Evolutionary conservation across 2,329 filamentous ascomycete species (phyloP), one percentile per base, ranked within the genome.

Genomic region (Fusarium pseudonygamai): DNA sequence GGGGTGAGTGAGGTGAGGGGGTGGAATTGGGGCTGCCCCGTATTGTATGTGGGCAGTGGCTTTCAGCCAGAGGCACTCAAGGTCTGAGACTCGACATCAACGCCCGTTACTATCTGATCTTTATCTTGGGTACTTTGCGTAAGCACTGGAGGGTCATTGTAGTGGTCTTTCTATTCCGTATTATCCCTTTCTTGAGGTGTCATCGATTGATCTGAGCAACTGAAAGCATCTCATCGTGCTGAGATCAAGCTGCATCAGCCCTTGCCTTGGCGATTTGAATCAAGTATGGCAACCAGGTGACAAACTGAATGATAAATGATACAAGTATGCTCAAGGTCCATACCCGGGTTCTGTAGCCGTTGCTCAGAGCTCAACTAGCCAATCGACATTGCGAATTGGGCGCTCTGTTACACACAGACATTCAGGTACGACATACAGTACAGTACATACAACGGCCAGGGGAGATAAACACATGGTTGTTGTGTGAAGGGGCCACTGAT

Each of bases 1-100:
- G 66, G 70, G 70, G 70, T 66, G 64, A 70, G 59, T 20, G 36
- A 20, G 37, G 52, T 60, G 62, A 52, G 45, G 64, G 64, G 46
- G 57, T 72, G 66, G 57, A 32, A 57, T 66, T 49, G 56, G 42
- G 45, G 50, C 56, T 63, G 34, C 30, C 49, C 49, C n/a, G 52
- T 55, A 43, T 36, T 36, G 28, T 28, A 28, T 47, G 60, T 42
- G 64, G 53, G 47, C 26, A 45, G 52, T 71, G 70, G 70, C 57
- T 67, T 67, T 57, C 30, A 58, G 46, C 58, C 62, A 73, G 36
- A 36, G 40, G n/a, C 36, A 47, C 42, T 30, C 36, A 39, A 56
- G 37, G 28, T 50, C 52, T 28, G 40, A 59, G 59, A 40, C 18
- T 45, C 28, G 26, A 42, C 39, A 59, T 36, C 45, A 67, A 40